Percentiles rank a stretch among this genome's conserved stretches.
Evolutionary conservation across 495 filamentous ascomycete genomes (phyloP).

Genomic region (Aspergillus sclerotiicarbonarius): DNA sequence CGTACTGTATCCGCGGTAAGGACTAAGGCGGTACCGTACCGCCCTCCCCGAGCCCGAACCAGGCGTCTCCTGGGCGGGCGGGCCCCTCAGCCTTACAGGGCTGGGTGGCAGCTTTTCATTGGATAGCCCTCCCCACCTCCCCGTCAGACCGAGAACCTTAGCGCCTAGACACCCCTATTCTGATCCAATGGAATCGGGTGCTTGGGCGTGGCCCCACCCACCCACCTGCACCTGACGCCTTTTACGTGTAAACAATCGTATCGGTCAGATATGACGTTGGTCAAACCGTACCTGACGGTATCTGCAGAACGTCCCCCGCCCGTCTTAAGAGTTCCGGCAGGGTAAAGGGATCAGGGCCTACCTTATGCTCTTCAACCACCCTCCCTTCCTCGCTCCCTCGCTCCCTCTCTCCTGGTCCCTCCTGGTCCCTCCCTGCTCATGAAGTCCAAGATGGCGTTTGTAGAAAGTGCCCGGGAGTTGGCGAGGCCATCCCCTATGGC

Average conservation of each 20-base stretch:
- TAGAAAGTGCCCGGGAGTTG: background rate
- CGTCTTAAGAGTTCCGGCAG: background rate
- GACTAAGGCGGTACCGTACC: background rate
- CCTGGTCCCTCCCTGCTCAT: background rate
- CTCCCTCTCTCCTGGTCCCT: too few species aligned
- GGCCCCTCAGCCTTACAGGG: conserved; percentile 11
- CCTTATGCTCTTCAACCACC: background rate
- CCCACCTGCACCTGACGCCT: background rate
- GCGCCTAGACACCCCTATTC: conserved; percentile 9
- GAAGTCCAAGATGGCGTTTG: background rate
- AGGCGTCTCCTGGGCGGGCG: background rate
- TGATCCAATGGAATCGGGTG: background rate
- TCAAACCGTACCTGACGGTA: background rate
- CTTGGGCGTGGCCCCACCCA: background rate
- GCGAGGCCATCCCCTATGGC: background rate
- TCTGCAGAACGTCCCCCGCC: background rate
- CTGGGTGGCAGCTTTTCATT: conserved; percentile 8
- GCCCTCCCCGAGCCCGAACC: background rate
- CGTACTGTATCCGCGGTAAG: background rate
- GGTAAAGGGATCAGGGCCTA: background rate
- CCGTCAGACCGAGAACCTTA: background rate
- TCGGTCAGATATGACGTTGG: background rate
- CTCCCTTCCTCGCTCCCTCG: background rate
- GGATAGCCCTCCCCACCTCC: background rate
- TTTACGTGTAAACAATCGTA: background rate